Evolutionary conservation across 1,284 basidiomycete genomes (phyloP).

Genomic region (Ustilago tritici): DNA sequence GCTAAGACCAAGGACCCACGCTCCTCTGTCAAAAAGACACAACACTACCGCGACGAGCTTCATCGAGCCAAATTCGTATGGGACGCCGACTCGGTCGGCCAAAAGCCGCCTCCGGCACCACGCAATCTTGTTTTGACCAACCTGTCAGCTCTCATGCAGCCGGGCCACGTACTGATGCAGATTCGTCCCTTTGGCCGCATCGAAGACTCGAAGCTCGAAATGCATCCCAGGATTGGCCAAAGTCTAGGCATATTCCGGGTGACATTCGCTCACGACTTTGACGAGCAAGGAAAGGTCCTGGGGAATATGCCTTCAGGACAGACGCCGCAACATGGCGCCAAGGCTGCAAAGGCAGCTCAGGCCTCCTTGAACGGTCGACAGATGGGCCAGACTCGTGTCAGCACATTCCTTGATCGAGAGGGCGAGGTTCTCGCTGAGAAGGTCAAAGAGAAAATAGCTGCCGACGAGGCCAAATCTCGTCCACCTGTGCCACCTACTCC

Average conservation of each 20-base stretch:
- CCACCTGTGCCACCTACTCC: constrained; percentile 8
- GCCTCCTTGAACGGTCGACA: constrained; percentile 28
- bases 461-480: constrained; percentile 26
- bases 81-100: constrained; percentile 80
- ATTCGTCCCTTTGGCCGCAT: constrained; percentile 80
- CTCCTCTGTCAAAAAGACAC: constrained; percentile 9
- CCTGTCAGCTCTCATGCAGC: constrained; percentile 80
- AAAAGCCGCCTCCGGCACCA: constrained; percentile 78
- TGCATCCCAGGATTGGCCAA: constrained; percentile 82
- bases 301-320: constrained; percentile 4
- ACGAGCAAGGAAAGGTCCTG: constrained; percentile 40
- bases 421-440: constrained; percentile 32
- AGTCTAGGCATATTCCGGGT: constrained; percentile 86
- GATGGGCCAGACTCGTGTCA: constrained; percentile 27
- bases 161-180: constrained; percentile 77
- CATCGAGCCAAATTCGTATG: constrained; percentile 73
- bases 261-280: constrained; percentile 73
- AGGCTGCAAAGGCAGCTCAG: constrained; percentile 44
- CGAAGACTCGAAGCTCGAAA: constrained; percentile 80
- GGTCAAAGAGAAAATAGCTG: constrained; percentile 33
- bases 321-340: constrained; percentile 44
- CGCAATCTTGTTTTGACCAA: constrained; percentile 79
- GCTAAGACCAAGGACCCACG: constrained; percentile 19
- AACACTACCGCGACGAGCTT: constrained; percentile 19
- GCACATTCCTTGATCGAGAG: constrained; percentile 35